These are phyloP conservation scores for Holtermanniella nyarrowii DNA, from an alignment of 768 basidiomycete species.

Conservation along the genomic window DNA sequence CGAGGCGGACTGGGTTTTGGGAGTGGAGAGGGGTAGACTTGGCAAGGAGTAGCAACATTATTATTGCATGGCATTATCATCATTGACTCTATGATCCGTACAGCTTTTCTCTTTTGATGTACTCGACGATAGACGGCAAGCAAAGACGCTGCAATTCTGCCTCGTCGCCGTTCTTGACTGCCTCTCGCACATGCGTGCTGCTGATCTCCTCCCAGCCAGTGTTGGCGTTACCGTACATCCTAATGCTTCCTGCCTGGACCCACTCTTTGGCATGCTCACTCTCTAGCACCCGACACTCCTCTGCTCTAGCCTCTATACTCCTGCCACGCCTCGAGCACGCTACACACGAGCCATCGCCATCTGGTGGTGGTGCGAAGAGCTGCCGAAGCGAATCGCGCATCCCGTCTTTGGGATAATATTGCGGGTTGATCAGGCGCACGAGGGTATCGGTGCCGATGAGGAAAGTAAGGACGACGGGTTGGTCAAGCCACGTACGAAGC, in stretches of 20 bases:
- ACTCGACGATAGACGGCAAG: not conserved
- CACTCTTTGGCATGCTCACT: constrained; percentile 47
- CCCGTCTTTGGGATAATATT: constrained; percentile 53
- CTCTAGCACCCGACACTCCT: constrained; percentile 35
- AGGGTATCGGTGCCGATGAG: constrained; percentile 78
- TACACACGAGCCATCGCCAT: constrained; percentile 53
- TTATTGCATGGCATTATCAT: not conserved
- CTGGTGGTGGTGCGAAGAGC: constrained; percentile 50
- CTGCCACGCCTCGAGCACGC: constrained; percentile 55
- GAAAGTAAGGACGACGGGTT: constrained; percentile 49
- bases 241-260: constrained; percentile 48
- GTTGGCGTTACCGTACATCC: constrained; percentile 50
- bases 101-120: not conserved
- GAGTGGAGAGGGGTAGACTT: not conserved
- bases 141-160: constrained; percentile 43
- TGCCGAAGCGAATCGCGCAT: constrained; percentile 52
- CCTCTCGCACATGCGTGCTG: constrained; percentile 57
- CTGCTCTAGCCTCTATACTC: constrained; percentile 18
- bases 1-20: not conserved
- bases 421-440: constrained; percentile 61
- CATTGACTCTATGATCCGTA: not conserved
- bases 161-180: constrained; percentile 36
- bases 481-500: constrained; percentile 43
- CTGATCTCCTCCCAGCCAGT: constrained; percentile 52
- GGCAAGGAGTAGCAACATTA: not conserved